phyloP scores from a whole-genome alignment of 129 eudicot genomes.

The Heracleum sosnowskyi region DNA sequence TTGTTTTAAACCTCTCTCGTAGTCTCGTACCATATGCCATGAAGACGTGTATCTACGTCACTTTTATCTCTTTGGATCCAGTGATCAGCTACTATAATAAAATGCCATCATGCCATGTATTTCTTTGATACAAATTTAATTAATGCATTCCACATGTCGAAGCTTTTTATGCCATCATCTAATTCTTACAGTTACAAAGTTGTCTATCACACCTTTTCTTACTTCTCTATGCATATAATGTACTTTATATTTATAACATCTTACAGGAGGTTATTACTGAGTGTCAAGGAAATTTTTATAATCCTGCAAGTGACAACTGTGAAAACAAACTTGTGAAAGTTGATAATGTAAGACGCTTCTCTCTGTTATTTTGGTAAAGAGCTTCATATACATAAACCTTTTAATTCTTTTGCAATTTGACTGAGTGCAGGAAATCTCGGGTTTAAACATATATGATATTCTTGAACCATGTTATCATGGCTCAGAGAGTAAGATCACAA shows the following conservation, averaged over 20 bases:
- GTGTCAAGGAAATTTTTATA: constrained; percentile 72
- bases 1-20: neutral
- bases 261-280: constrained; percentile 47
- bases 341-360: constrained; percentile 36
- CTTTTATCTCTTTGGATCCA: neutral
- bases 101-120: neutral
- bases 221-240: constrained; percentile 1
- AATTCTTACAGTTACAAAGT: neutral
- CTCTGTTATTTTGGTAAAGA: neutral
- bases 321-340: constrained; percentile 57
- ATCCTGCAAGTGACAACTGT: constrained; percentile 39
- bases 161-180: neutral
- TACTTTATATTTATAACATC: neutral
- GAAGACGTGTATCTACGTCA: neutral
- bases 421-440: constrained; percentile 42
- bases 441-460: constrained; percentile 75
- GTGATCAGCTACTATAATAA: neutral
- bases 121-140: neutral
- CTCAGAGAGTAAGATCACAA: constrained; percentile 29
- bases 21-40: neutral
- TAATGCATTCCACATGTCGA: neutral
- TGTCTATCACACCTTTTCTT: neutral
- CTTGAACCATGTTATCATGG: constrained; percentile 87
- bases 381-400: neutral
- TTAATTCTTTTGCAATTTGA: constrained; percentile 10